Conservation (phyloP, 805 yeast genomes). For the Metschnikowia similis region DNA sequence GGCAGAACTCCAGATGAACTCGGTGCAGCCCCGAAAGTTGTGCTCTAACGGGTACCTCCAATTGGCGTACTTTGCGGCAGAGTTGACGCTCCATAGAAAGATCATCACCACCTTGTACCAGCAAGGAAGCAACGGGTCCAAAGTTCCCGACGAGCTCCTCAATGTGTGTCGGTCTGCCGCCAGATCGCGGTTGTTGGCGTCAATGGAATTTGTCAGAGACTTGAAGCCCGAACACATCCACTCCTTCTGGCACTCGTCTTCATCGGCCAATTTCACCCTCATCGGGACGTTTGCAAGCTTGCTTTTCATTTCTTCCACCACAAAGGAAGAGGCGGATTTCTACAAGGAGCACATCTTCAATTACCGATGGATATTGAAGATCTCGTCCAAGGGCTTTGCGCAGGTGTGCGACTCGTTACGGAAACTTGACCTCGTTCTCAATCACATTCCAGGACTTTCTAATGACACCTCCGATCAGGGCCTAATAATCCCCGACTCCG, state of each 20-base stretch:
- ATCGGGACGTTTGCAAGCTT: slow-evolving; percentile 88
- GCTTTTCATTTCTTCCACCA: slow-evolving; percentile 61
- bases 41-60: slow-evolving; percentile 78
- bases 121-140: slow-evolving; percentile 28
- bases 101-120: slow-evolving; percentile 54
- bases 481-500: slow-evolving; percentile 31
- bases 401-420: slow-evolving; percentile 73
- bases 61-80: slow-evolving; percentile 84
- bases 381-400: slow-evolving; percentile 70
- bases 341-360: slow-evolving; percentile 68
- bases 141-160: slow-evolving; percentile 34
- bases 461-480: slow-evolving; percentile 37
- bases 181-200: slow-evolving; percentile 71
- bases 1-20: slow-evolving; percentile 55
- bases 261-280: slow-evolving; percentile 71
- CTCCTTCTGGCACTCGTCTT: slow-evolving; percentile 85
- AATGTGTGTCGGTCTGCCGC: slow-evolving; percentile 83
- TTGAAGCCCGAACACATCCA: slow-evolving; percentile 79
- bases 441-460: slow-evolving; percentile 69
- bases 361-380: slow-evolving; percentile 72
- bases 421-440: slow-evolving; percentile 65
- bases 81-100: slow-evolving; percentile 77
- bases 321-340: slow-evolving; percentile 56
- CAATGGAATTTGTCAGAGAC: slow-evolving; percentile 72
- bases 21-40: slow-evolving; percentile 55